phyloP scores from a whole-genome alignment of 75 land plant genomes.

The Selaginella moellendorffii region DNA sequence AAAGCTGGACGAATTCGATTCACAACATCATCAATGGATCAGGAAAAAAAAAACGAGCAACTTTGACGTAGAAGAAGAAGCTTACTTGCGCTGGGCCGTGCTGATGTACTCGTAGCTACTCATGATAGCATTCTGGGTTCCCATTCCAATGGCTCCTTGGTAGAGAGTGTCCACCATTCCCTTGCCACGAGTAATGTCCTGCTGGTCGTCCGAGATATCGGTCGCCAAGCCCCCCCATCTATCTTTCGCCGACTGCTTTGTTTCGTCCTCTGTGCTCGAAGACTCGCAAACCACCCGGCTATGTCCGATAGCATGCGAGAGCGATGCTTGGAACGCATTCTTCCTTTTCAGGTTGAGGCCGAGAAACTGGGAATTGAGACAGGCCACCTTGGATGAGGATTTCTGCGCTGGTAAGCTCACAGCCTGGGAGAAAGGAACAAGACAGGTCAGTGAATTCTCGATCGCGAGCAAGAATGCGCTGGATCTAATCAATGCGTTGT shows the following conservation, averaged over 20 bases:
- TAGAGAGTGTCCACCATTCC: conserved; percentile 78
- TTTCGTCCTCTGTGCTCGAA: conserved; percentile 14
- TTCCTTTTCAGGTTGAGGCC: neutral
- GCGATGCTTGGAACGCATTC: neutral
- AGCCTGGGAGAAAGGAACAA: neutral
- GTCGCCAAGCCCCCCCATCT: conserved; percentile 57
- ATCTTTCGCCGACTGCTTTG: conserved; percentile 37
- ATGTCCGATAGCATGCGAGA: conserved; percentile 5
- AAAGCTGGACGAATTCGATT: conserved; percentile 32
- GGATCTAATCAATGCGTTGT: too few species aligned
- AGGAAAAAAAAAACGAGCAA: too few species aligned
- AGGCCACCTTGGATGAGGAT: neutral
- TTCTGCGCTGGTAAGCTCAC: neutral
- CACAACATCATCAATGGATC: too few species aligned
- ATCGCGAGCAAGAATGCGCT: too few species aligned
- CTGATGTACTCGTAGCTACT: conserved; percentile 76
- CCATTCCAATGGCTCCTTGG: conserved; percentile 68
- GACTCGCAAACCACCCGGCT: conserved; percentile 37
- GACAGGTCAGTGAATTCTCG: too few species aligned
- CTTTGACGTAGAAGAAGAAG: neutral
- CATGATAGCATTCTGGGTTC: conserved; percentile 69
- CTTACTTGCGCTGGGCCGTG: conserved; percentile 55
- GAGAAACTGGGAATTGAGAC: neutral
- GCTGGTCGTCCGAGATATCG: conserved; percentile 86
- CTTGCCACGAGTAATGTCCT: conserved; percentile 84